These are phyloP conservation scores for Cercospora sp. DNA, from an alignment of 2,329 filamentous ascomycete genomes.

Conservation along the genomic window DNA sequence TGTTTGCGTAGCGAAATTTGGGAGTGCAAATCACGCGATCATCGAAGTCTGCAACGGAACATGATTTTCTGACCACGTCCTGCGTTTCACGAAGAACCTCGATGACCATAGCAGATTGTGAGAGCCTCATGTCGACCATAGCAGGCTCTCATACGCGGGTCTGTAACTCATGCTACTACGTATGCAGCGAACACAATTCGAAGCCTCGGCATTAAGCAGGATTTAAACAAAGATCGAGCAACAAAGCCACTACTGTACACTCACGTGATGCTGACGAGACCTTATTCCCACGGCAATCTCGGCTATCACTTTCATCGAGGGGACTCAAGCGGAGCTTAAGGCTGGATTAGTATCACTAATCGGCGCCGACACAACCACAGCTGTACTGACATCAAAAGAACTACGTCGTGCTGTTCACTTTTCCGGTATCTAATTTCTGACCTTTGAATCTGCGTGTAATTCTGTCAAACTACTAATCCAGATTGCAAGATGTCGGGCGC, in stretches of 20 bases:
- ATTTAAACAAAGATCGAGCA: background rate
- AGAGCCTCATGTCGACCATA: background rate
- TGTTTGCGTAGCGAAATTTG: background rate
- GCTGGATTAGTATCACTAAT: slow-evolving; percentile 8
- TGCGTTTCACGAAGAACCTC: background rate
- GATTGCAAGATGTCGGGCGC: slow-evolving; percentile 48
- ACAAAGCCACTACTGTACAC: background rate
- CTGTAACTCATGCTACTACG: background rate
- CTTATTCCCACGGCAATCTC: slow-evolving; percentile 15
- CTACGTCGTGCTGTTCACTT: background rate
- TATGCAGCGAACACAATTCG: background rate
- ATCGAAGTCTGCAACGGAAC: background rate
- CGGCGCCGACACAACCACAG: background rate
- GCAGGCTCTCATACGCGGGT: too few species aligned
- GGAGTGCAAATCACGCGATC: background rate
- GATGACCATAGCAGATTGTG: background rate
- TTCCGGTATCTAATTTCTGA: background rate
- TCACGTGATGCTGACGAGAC: background rate
- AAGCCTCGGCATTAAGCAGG: background rate
- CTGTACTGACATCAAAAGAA: background rate
- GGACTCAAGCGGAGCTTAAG: slow-evolving; percentile 4
- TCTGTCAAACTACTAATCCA: background rate
- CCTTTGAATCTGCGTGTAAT: background rate
- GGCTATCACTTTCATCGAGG: slow-evolving; percentile 14
- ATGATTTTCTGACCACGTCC: background rate